Percentiles rank a stretch among this genome's conserved stretches.
These are phyloP conservation scores for Musa troglodytarum DNA, from an alignment of 176 grass and related monocot genomes.

Conservation along the genomic window DNA sequence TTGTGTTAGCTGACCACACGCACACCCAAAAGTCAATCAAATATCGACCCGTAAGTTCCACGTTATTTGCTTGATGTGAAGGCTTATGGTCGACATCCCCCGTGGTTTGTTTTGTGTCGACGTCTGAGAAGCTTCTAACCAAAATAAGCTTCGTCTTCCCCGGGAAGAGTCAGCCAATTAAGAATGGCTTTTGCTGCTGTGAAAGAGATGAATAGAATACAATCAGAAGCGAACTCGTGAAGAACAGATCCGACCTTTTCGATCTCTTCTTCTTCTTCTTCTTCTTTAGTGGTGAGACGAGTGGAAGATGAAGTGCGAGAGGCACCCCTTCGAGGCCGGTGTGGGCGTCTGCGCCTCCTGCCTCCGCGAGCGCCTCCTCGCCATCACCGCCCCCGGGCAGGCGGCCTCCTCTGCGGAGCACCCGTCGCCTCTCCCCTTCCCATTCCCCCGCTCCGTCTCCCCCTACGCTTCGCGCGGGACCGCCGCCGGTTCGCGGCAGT, in stretches of 20 bases:
- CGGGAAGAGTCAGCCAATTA: too few species aligned
- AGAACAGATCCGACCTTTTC: background rate
- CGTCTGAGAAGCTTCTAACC: too few species aligned
- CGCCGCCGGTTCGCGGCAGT: background rate
- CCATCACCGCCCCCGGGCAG: background rate
- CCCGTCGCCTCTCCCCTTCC: background rate
- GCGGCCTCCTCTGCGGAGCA: background rate
- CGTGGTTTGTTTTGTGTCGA: background rate
- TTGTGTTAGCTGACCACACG: too few species aligned
- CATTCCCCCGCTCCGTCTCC: background rate
- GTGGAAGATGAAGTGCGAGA: conserved; percentile 7
- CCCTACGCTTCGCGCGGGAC: background rate
- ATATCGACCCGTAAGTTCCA: too few species aligned
- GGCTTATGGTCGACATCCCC: too few species aligned
- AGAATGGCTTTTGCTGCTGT: too few species aligned
- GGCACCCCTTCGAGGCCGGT: conserved; percentile 1
- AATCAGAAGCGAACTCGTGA: too few species aligned
- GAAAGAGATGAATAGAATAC: too few species aligned
- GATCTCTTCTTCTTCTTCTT: background rate
- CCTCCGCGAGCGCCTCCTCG: conserved; percentile 20
- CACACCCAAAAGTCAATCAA: too few species aligned
- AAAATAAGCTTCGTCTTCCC: too few species aligned
- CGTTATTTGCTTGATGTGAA: too few species aligned
- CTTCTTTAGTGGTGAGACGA: background rate
- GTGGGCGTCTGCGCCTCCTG: conserved; percentile 20